Conservation (phyloP, 129 eudicot genomes). For the Kitagawia praeruptora region DNA sequence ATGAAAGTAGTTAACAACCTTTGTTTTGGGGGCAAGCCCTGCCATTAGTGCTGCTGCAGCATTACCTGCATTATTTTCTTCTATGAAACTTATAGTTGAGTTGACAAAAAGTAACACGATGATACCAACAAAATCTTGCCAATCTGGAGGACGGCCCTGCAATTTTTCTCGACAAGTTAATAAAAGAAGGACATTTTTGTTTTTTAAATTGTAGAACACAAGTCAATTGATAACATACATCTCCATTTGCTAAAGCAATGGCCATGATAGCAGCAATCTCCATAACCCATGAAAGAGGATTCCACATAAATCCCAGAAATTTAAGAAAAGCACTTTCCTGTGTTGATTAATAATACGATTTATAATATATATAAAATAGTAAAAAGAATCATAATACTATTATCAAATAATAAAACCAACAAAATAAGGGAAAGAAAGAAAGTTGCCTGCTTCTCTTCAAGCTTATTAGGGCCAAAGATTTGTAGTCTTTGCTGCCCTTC, state of each 20-base stretch:
- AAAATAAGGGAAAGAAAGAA: background rate
- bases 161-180: conserved; percentile 5
- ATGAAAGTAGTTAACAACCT: conserved; percentile 24
- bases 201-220: background rate
- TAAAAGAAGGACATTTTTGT: background rate
- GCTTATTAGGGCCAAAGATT: conserved; percentile 71
- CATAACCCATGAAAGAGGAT: conserved; percentile 94
- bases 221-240: conserved; percentile 28
- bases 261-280: conserved; percentile 87
- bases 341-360: background rate
- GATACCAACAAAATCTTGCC: conserved; percentile 93
- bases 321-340: conserved; percentile 65
- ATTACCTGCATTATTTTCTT: conserved; percentile 90
- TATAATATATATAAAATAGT: too few species aligned
- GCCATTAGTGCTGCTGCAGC: conserved; percentile 96
- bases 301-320: conserved; percentile 90
- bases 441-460: conserved; percentile 73
- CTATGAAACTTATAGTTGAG: conserved; percentile 83
- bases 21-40: conserved; percentile 89
- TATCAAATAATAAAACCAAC: background rate
- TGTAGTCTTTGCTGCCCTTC: conserved; percentile 62
- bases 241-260: conserved; percentile 80
- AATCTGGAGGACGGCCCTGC: conserved; percentile 89
- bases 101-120: conserved; percentile 54
- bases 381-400: background rate